Conservation (phyloP, 352 stramenopile genomes). For the Pythium vanterpoolii region DNA sequence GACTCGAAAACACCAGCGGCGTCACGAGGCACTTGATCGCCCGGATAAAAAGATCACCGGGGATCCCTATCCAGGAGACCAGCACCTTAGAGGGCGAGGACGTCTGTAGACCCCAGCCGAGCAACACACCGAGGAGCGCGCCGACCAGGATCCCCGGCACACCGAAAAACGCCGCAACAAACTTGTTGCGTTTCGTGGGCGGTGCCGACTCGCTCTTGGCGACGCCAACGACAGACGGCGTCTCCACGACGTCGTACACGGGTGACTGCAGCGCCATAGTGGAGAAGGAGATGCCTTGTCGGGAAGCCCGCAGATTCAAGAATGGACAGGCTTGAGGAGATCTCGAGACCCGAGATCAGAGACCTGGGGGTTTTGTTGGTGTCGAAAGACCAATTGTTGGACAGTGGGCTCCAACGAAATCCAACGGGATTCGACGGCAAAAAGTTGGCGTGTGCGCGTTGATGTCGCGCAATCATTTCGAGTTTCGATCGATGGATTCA, state of each 20-base stretch:
- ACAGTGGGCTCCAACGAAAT: not conserved
- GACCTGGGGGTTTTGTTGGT: no score
- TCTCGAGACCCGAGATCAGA: no score
- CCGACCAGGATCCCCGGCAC: slow-evolving; percentile 12
- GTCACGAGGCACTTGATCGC: slow-evolving; percentile 46
- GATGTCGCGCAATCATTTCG: not conserved
- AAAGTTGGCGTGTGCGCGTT: not conserved
- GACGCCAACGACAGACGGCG: slow-evolving; percentile 10
- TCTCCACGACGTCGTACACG: slow-evolving; percentile 27
- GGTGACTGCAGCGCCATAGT: slow-evolving; percentile 11
- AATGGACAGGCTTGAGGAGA: slow-evolving; percentile 5
- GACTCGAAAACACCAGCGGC: slow-evolving; percentile 41
- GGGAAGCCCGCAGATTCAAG: slow-evolving; percentile 6
- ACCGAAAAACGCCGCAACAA: slow-evolving; percentile 2
- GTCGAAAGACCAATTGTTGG: no score
- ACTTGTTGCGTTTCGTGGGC: not conserved
- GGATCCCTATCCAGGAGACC: slow-evolving; percentile 27
- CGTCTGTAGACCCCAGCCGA: slow-evolving; percentile 4
- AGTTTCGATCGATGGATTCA: no score
- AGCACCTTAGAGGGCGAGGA: slow-evolving; percentile 1
- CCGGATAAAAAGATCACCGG: slow-evolving; percentile 40
- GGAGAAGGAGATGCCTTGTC: slow-evolving; percentile 1
- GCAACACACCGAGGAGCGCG: slow-evolving; percentile 1
- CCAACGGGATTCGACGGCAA: not conserved
- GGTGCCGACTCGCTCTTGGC: not conserved